These are phyloP conservation scores for Tetrahymena elliotti DNA, from an alignment of 73 alveolate genomes.

Conservation along the genomic window DNA sequence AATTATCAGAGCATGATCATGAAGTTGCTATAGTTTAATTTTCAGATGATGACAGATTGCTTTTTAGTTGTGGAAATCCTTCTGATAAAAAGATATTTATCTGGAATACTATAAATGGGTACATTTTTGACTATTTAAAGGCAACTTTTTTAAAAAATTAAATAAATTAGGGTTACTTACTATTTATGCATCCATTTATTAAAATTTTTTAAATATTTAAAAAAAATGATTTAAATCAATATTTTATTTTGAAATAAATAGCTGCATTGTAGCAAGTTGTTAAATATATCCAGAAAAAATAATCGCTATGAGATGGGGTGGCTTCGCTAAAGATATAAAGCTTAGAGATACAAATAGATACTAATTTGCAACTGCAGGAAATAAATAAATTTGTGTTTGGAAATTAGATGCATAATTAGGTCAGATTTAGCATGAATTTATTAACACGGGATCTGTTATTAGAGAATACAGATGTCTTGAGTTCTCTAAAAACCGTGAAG, in stretches of 20 bases:
- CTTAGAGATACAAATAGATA: conserved; percentile 79
- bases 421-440: conserved; percentile 66
- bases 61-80: conserved; percentile 83
- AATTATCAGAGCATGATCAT: conserved; percentile 91
- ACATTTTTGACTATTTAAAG: conserved; percentile 14
- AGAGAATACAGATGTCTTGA: conserved; percentile 87
- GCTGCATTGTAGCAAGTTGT: conserved; percentile 50
- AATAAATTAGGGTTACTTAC: not conserved
- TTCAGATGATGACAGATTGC: conserved; percentile 84
- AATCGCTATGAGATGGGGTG: conserved; percentile 83
- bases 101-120: conserved; percentile 92
- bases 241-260: not conserved
- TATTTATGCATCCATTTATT: not conserved
- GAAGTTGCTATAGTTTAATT: conserved; percentile 84
- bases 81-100: conserved; percentile 84
- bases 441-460: conserved; percentile 77
- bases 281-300: conserved; percentile 79
- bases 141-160: not conserved
- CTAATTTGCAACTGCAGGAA: conserved; percentile 91
- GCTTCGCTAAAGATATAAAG: conserved; percentile 85
- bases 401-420: conserved; percentile 83
- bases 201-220: no score
- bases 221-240: no score
- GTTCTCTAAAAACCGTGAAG: conserved; percentile 79
- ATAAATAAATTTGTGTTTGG: conserved; percentile 83